Percentiles rank a stretch among this genome's conserved stretches.
phyloP scores from a whole-genome alignment of 2,329 filamentous ascomycete genomes.

The Ascochyta lentis region DNA sequence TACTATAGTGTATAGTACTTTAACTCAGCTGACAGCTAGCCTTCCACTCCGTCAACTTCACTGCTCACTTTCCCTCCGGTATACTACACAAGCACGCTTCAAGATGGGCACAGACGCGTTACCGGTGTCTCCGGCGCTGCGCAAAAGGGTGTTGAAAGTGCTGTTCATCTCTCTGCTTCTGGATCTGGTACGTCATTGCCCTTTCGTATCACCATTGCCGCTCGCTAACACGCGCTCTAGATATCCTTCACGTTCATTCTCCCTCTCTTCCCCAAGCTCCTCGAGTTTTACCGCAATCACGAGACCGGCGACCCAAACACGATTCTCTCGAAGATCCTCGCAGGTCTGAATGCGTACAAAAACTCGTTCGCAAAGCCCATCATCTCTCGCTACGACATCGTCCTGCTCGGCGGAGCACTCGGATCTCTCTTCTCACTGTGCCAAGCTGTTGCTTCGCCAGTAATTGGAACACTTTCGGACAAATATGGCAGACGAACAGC shows the following conservation, averaged over 20 bases:
- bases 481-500: conserved; percentile 85
- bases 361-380: conserved; percentile 90
- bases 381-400: conserved; percentile 95
- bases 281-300: conserved; percentile 92
- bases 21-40: conserved; percentile 16
- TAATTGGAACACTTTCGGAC: conserved; percentile 90
- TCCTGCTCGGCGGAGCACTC: conserved; percentile 89
- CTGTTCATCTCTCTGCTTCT: conserved; percentile 88
- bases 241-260: conserved; percentile 99
- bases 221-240: conserved; percentile 56
- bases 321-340: conserved; percentile 78
- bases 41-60: conserved; percentile 20
- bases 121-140: conserved; percentile 55
- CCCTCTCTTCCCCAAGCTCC: conserved; percentile 90
- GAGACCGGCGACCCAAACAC: conserved; percentile 69
- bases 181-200: conserved; percentile 73
- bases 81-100: background rate
- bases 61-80: background rate
- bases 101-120: conserved; percentile 29
- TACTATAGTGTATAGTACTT: conserved; percentile 23
- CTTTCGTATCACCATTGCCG: conserved; percentile 17
- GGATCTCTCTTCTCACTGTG: conserved; percentile 93
- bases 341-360: conserved; percentile 92
- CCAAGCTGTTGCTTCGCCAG: conserved; percentile 87
- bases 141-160: conserved; percentile 84